phyloP scores from a whole-genome alignment of 805 yeast species.

The Saccharomyces jurei region DNA sequence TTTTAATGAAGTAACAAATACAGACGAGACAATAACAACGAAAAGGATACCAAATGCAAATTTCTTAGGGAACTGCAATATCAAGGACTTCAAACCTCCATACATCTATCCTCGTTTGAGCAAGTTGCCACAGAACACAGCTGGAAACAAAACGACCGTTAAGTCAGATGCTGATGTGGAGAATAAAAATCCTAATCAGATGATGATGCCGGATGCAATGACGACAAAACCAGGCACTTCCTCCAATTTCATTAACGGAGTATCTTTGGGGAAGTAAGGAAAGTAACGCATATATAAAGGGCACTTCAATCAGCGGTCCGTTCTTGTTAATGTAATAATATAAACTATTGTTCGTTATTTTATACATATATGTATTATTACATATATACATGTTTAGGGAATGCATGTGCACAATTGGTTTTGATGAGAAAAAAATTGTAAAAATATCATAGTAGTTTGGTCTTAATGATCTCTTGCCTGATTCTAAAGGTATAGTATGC shows the following conservation, averaged over 20 bases:
- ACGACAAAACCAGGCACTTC: not conserved
- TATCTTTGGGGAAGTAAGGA: not conserved
- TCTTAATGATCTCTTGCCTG: constrained; percentile 30
- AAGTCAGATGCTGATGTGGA: not conserved
- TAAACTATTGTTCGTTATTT: not conserved
- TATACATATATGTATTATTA: not conserved
- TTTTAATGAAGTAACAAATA: constrained; percentile 34
- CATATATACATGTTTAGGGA: not conserved
- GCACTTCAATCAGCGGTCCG: not conserved
- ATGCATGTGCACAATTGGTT: not conserved
- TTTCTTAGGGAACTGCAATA: constrained; percentile 38
- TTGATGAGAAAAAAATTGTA: not conserved
- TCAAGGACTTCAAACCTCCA: constrained; percentile 39
- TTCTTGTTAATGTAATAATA: not conserved
- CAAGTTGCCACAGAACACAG: not conserved
- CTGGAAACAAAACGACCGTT: not conserved
- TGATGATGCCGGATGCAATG: not conserved
- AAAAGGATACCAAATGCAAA: constrained; percentile 43
- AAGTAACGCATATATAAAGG: not conserved
- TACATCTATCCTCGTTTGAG: constrained; percentile 16
- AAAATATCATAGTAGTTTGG: constrained; percentile 22
- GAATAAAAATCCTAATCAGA: not conserved
- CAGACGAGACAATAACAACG: constrained; percentile 37
- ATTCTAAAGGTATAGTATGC: constrained; percentile 30
- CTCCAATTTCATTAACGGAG: not conserved